These are phyloP conservation scores for Candida ortonii DNA, from an alignment of 805 yeast genomes.

Conservation along the genomic window DNA sequence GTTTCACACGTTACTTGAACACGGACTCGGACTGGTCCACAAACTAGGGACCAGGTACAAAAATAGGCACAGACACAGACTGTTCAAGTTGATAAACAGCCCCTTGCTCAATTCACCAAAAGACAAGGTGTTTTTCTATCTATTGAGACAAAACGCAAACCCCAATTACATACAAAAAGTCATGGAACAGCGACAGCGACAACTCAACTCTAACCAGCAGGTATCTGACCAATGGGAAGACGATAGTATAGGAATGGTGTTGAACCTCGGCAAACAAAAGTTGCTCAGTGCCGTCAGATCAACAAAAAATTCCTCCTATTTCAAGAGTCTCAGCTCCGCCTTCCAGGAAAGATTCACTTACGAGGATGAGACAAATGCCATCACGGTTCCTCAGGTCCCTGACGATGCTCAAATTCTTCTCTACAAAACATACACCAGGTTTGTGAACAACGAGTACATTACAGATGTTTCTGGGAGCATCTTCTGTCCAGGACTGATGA, in stretches of 20 bases:
- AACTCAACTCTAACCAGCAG: conserved; percentile 8
- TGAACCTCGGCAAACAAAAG: conserved; percentile 36
- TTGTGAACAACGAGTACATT: conserved; percentile 38
- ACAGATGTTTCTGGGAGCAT: conserved; percentile 73
- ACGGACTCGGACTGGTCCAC: conserved; percentile 16
- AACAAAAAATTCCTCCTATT: conserved; percentile 48
- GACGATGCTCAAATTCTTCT: conserved; percentile 58
- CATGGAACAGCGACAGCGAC: conserved; percentile 12
- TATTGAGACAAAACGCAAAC: conserved; percentile 21
- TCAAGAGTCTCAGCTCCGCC: conserved; percentile 44
- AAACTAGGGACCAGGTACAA: conserved; percentile 2
- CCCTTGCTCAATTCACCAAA: conserved; percentile 19
- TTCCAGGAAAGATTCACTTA: conserved; percentile 27
- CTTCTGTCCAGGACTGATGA: conserved; percentile 63
- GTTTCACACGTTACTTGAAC: conserved; percentile 12
- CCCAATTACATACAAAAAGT: conserved; percentile 15
- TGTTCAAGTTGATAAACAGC: conserved; percentile 14
- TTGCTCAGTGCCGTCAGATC: conserved; percentile 47
- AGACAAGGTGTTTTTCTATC: conserved; percentile 29
- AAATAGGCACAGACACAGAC: conserved; percentile 3
- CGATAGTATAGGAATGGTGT: conserved; percentile 21
- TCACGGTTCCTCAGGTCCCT: conserved; percentile 36
- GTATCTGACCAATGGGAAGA: conserved; percentile 12
- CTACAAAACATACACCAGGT: conserved; percentile 55
- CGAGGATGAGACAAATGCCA: conserved; percentile 14